Base-by-base conservation (phyloP, 1,284 basidiomycete genomes). In the Tylopilus sp. region DNA sequence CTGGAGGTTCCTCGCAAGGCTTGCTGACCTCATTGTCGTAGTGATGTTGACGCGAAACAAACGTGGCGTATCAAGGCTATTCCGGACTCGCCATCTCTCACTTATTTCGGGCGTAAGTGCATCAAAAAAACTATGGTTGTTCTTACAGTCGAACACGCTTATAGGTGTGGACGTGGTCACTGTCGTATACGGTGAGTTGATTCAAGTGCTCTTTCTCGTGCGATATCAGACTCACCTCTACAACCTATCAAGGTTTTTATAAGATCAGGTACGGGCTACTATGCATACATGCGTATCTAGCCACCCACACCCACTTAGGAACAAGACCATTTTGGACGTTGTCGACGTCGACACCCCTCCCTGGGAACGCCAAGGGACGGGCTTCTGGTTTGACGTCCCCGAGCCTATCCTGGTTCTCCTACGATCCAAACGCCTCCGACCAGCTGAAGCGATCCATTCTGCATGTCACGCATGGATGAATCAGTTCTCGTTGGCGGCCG, bases 341-440 rank as follows among this genome's bases (percentile, higher is more conserved):
- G 93, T 97, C 24, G 91, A 95, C 69, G 81, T 97, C 47, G 90
- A 95, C 56, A 94, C 90, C 22, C 91, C 92, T 0, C 88, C 94
- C 1, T 95, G 92, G 84, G 87, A 93, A 69, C 89, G 90, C 24
- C 86, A 91, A 62, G 90, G 93, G 1, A 89, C 86, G 3, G 95
- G 95, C 3, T 84, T 95, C 69, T 97, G 96, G 96, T 83, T 97
- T 33, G 94, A 97, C 73, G 83, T 97, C 2, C 93, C 95, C 0
- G 82, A 82, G 57, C 49, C 76, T 16, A 82, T 83, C 56, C 78
- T 91, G 60, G 80, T 79, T 44, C 81, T 89, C 58, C 86, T 97
- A 74, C 81, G 81, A 7, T 73, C 77, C 26, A 89, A 91, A 68
- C 82, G 81, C 9, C 86, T 95, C 63, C 89, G 87, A 64, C 85